phyloP scores from a whole-genome alignment of 306 rosid species.

The Herpetospermum pedunculosum region DNA sequence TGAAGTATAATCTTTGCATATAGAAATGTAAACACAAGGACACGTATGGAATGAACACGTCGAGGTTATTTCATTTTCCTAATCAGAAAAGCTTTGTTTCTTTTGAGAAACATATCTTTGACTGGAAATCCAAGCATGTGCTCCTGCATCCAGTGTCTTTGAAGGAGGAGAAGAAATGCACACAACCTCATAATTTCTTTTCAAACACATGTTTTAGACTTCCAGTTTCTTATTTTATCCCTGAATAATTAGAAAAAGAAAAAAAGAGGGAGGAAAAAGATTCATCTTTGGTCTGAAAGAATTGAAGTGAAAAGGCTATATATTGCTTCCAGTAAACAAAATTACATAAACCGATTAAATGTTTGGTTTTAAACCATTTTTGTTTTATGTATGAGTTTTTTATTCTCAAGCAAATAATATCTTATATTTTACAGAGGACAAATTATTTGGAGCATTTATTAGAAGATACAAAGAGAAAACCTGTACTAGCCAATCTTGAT shows the following conservation, averaged over 20 bases:
- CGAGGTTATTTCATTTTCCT: not conserved
- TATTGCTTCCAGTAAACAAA: not conserved
- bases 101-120: not conserved
- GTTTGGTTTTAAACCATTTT: not conserved
- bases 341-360: not conserved
- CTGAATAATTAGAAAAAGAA: not conserved
- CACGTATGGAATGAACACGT: not conserved
- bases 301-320: not conserved
- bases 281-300: not conserved
- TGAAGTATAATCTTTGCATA: not conserved
- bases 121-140: not conserved
- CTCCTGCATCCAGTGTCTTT: not conserved
- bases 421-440: constrained; percentile 33
- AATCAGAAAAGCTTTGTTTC: not conserved
- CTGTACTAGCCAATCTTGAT: constrained; percentile 13
- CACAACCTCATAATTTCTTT: not conserved
- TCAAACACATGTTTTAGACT: not conserved
- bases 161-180: not conserved
- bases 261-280: not conserved
- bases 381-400: not conserved
- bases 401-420: not conserved
- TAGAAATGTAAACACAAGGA: not conserved
- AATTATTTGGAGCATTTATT: constrained; percentile 43
- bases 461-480: constrained; percentile 32
- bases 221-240: not conserved